phyloP scores from a whole-genome alignment of 163 green algal genomes.

The Prototheca wickerhamii region DNA sequence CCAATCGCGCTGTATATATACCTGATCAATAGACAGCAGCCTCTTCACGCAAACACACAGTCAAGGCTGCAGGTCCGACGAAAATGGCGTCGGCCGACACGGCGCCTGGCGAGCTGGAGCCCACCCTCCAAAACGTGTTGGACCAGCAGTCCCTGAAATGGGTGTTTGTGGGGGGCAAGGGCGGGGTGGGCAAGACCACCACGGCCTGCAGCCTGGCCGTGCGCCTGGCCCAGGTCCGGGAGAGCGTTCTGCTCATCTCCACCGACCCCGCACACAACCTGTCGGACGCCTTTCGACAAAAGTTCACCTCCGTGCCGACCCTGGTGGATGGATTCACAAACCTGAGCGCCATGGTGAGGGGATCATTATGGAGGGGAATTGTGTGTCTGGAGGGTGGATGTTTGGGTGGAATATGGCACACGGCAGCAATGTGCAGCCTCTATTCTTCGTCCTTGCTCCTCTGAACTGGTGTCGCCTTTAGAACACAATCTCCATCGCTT shows the following conservation, averaged over 20 bases:
- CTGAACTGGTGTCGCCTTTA: too few relatives aligned
- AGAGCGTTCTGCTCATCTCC: constrained; percentile 91
- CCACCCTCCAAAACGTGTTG: constrained; percentile 80
- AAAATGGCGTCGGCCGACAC: not conserved
- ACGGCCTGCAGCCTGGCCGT: constrained; percentile 79
- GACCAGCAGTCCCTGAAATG: constrained; percentile 82
- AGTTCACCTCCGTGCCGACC: constrained; percentile 80
- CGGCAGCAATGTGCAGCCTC: not conserved
- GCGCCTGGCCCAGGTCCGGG: constrained; percentile 64
- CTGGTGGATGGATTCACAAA: constrained; percentile 85
- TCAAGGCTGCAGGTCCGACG: too few relatives aligned
- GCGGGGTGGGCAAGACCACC: constrained; percentile 89
- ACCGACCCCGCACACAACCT: constrained; percentile 97
- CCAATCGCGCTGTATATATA: too few relatives aligned
- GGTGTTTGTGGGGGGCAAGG: constrained; percentile 95
- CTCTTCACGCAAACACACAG: not conserved
- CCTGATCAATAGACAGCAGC: too few relatives aligned
- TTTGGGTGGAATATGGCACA: not conserved
- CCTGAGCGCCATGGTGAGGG: constrained; percentile 87
- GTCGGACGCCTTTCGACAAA: constrained; percentile 91
- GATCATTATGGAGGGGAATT: not conserved
- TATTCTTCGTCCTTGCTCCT: too few relatives aligned
- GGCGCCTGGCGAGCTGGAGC: constrained; percentile 10
- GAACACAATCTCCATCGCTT: not conserved
- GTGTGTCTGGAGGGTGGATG: not conserved